Percentiles rank a stretch among this genome's conserved stretches.
phyloP scores from a whole-genome alignment of 2,329 filamentous ascomycete genomes.

The Alternaria triticina region DNA sequence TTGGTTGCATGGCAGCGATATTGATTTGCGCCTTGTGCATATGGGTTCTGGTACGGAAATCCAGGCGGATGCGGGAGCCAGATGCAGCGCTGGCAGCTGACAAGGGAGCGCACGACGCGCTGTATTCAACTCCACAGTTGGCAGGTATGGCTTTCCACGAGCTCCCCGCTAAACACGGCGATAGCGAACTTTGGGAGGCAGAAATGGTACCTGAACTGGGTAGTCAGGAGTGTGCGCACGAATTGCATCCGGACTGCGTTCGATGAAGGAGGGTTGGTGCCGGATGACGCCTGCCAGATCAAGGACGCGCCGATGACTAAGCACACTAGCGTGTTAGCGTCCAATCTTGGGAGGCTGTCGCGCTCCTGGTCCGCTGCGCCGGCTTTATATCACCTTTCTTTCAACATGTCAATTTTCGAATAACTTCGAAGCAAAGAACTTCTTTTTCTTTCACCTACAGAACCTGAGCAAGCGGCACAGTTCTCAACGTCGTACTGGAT shows the following conservation, averaged over 20 bases:
- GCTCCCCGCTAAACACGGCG: neutral
- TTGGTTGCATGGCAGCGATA: neutral
- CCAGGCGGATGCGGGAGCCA: neutral
- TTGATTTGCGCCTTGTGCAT: rapidly evolving
- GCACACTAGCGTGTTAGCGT: neutral
- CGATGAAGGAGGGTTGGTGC: neutral
- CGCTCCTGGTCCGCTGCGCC: neutral
- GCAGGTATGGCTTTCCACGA: neutral
- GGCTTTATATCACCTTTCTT: neutral
- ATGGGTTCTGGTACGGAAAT: neutral
- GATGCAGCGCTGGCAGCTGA: neutral
- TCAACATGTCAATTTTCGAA: neutral
- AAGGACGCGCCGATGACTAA: neutral
- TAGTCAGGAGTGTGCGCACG: neutral
- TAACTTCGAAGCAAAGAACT: rapidly evolving
- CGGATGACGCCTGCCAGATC: neutral
- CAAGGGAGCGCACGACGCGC: neutral
- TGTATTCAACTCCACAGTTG: neutral
- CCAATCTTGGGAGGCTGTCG: too few species aligned
- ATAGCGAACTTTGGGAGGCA: neutral
- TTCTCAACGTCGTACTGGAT: neutral
- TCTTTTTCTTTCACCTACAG: rapidly evolving
- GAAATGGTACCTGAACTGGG: neutral
- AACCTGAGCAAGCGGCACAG: neutral
- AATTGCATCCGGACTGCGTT: neutral